Conservation (phyloP, 352 stramenopile species). For the Phytophthora parvispora region DNA sequence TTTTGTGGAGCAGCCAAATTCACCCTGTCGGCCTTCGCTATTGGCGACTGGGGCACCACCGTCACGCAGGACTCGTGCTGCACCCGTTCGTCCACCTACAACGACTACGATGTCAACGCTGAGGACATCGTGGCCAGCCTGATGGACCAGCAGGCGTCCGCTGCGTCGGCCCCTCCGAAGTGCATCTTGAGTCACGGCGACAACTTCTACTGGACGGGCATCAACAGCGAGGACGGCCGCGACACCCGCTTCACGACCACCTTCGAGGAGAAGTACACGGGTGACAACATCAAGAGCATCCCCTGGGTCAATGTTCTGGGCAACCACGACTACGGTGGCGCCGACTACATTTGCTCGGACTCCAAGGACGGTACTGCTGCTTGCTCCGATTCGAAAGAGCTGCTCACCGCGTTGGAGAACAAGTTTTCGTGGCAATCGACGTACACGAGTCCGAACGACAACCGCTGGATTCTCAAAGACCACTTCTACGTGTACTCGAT, state of each 20-base stretch:
- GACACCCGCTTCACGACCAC: conserved; percentile 62
- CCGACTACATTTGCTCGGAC: conserved; percentile 64
- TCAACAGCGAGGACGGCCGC: conserved; percentile 48
- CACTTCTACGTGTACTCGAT: conserved; percentile 68
- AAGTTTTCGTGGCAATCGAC: conserved; percentile 59
- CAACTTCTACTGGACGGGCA: conserved; percentile 82
- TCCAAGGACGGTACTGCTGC: conserved; percentile 36
- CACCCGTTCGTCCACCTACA: conserved; percentile 66
- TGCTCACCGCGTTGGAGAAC: conserved; percentile 36
- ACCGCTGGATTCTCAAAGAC: conserved; percentile 66
- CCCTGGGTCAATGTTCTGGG: conserved; percentile 75
- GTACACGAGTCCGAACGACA: conserved; percentile 63
- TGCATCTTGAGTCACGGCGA: conserved; percentile 73
- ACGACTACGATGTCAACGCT: conserved; percentile 73
- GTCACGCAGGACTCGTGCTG: conserved; percentile 75
- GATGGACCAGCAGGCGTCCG: conserved; percentile 65
- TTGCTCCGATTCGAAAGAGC: conserved; percentile 33
- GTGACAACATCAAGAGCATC: conserved; percentile 53
- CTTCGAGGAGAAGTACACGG: conserved; percentile 69
- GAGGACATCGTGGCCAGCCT: conserved; percentile 68
- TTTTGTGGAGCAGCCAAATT: conserved; percentile 35
- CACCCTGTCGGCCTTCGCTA: conserved; percentile 69
- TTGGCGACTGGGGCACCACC: conserved; percentile 82
- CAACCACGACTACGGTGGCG: conserved; percentile 80
- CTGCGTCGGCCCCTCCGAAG: conserved; percentile 53